Base-by-base conservation (phyloP, 805 yeast genomes). In the Ogataea sp. region DNA sequence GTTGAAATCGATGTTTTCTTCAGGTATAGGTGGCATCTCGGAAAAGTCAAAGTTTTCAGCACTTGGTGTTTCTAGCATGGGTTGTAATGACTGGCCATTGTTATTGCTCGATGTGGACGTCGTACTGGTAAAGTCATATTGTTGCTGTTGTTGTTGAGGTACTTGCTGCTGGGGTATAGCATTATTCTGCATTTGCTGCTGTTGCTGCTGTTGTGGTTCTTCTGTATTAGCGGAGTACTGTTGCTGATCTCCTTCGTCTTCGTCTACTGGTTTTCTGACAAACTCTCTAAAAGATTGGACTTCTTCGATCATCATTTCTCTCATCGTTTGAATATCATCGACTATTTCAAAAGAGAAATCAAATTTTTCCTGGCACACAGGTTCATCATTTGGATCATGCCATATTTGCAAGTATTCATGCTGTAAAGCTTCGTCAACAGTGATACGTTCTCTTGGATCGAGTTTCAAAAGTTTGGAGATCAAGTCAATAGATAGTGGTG, bases 301-400 rank as follows among this genome's bases (percentile, higher is more conserved):
- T 56, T 89, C 96, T 26, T 84, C 80, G 32, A 84, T 61, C 30
- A 89, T 84, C 78, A 87, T 76, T 47, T 74, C 68, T 51, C 74
- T 79, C 84, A 89, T 81, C 10, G 72, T 64, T 11, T 75, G 82
- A 55, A 86, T 70, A 47, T 87, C 96, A 48, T 85, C 86, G 15
- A 81, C 82, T 14, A 74, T 80, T 65, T 89, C 97, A 58, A 89
- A 89, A 6, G 84, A 69, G 57, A 89, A 89, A 54, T 89, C 95
- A 58, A 89, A 89, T 50, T 83, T 83, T 2, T 75, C 69, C 34
- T 77, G 75, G 57, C 96, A 87, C 36, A 72, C 80, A 7, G 89
- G 89, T 61, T 93, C 97, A 56, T 93, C 97, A 24, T 75, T 73
- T 6, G 96, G 93, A 59, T 88, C 96, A 56, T 87, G 97, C 89